Conservation (phyloP, 768 basidiomycete species). For the Lentinula edodes region DNA sequence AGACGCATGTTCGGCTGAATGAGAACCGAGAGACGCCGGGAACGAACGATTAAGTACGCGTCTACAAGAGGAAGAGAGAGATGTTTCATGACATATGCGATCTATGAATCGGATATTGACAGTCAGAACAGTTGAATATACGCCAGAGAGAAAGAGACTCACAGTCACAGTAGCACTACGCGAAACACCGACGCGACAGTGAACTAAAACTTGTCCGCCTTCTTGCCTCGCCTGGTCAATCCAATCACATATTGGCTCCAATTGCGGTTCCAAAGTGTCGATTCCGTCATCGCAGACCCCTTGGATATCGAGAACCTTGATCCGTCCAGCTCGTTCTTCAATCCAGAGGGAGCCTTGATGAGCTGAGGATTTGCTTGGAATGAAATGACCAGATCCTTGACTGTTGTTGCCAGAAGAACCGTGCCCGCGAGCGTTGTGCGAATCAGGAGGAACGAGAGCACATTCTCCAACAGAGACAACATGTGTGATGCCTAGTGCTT, state of each 20-base stretch:
- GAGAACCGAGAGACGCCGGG: conserved; percentile 81
- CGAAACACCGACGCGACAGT: conserved; percentile 99
- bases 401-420: neutral
- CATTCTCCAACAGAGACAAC: conserved; percentile 97
- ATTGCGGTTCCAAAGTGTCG: conserved; percentile 85
- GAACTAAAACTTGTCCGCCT: conserved; percentile 90
- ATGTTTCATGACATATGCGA: conserved; percentile 97
- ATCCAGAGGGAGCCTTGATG: conserved; percentile 77
- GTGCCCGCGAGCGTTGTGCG: neutral
- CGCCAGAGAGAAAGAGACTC: conserved; percentile 23
- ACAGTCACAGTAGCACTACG: conserved; percentile 90
- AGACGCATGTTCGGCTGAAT: conserved; percentile 97
- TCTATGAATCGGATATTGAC: conserved; percentile 32
- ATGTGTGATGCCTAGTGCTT: conserved; percentile 92
- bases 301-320: conserved; percentile 88
- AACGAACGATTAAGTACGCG: conserved; percentile 90
- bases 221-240: conserved; percentile 79
- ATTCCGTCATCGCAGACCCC: conserved; percentile 96
- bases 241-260: conserved; percentile 88
- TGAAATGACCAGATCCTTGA: conserved; percentile 23
- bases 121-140: neutral
- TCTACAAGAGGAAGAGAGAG: conserved; percentile 81
- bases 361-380: conserved; percentile 39
- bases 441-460: conserved; percentile 69
- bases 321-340: conserved; percentile 83